Evolutionary conservation across 2,329 filamentous ascomycete species (phyloP).

Genomic region (Diaporthe sp.): DNA sequence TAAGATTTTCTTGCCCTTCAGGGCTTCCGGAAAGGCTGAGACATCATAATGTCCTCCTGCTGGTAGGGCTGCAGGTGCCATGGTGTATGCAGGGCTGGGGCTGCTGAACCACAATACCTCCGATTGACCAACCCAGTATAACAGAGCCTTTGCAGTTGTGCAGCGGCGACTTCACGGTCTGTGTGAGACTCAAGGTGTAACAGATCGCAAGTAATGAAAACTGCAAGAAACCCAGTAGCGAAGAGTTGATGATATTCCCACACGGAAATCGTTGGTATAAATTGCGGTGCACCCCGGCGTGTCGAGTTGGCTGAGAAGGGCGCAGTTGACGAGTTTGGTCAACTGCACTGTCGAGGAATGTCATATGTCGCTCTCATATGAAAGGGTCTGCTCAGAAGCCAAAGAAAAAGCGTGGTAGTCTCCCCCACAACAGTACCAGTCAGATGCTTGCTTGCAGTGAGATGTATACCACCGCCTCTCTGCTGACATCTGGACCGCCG

Average conservation of each 20-base stretch:
- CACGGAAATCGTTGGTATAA: neutral
- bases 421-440: neutral
- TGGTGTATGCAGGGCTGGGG: neutral
- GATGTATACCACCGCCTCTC: neutral
- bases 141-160: neutral
- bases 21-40: slow-evolving; percentile 58
- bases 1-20: slow-evolving; percentile 73
- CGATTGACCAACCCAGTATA: neutral
- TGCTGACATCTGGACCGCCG: neutral
- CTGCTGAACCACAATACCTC: neutral
- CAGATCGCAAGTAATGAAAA: neutral
- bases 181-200: too few species aligned
- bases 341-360: neutral
- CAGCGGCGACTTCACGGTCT: neutral
- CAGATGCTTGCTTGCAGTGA: neutral
- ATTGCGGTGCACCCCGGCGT: neutral
- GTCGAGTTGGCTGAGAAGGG: neutral
- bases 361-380: slow-evolving; percentile 1
- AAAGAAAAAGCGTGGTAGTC: neutral
- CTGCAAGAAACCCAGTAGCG: too few species aligned
- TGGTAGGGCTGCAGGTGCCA: neutral
- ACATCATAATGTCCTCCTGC: slow-evolving; percentile 51
- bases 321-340: neutral
- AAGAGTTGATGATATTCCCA: neutral
- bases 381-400: neutral